Evolutionary conservation across 192 early-diverging fungal species (phyloP).

Genomic region (Coemansia guatemalensis): DNA sequence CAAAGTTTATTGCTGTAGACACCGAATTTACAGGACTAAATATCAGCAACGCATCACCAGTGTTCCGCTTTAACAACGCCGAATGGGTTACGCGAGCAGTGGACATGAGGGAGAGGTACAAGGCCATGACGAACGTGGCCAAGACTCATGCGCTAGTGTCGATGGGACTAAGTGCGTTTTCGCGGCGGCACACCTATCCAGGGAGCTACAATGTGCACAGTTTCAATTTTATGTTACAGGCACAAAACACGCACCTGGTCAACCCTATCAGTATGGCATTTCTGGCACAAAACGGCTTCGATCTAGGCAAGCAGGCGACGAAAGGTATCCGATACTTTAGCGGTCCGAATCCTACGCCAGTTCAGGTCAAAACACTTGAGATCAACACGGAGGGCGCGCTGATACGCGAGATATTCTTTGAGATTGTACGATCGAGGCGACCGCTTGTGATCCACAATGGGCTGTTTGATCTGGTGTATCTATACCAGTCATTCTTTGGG

Average conservation of each 20-base stretch:
- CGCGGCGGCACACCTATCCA: conserved; percentile 22
- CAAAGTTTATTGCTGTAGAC: conserved; percentile 82
- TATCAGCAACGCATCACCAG: conserved; percentile 26
- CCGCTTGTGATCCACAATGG: conserved; percentile 94
- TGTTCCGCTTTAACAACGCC: conserved; percentile 30
- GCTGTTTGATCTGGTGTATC: conserved; percentile 86
- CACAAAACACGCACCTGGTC: conserved; percentile 64
- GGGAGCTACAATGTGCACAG: conserved; percentile 66
- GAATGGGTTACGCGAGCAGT: conserved; percentile 51
- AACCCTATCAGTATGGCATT: conserved; percentile 73
- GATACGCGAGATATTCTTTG: conserved; percentile 60
- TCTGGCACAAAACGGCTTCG: conserved; percentile 80
- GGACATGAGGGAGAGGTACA: conserved; percentile 84
- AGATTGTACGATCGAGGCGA: conserved; percentile 51
- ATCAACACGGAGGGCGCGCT: conserved; percentile 42
- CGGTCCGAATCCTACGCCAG: conserved; percentile 46
- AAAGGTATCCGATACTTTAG: conserved; percentile 80
- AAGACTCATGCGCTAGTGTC: conserved; percentile 77
- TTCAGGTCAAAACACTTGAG: conserved; percentile 19
- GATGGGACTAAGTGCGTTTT: conserved; percentile 67
- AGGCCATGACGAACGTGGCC: conserved; percentile 67
- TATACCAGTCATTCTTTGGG: conserved; percentile 89
- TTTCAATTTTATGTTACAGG: conserved; percentile 55
- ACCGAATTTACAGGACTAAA: conserved; percentile 91
- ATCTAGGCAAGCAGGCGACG: conserved; percentile 74